Base-by-base conservation (phyloP, 2,329 filamentous ascomycete genomes). In the Rhexocercosporidium sp. region DNA sequence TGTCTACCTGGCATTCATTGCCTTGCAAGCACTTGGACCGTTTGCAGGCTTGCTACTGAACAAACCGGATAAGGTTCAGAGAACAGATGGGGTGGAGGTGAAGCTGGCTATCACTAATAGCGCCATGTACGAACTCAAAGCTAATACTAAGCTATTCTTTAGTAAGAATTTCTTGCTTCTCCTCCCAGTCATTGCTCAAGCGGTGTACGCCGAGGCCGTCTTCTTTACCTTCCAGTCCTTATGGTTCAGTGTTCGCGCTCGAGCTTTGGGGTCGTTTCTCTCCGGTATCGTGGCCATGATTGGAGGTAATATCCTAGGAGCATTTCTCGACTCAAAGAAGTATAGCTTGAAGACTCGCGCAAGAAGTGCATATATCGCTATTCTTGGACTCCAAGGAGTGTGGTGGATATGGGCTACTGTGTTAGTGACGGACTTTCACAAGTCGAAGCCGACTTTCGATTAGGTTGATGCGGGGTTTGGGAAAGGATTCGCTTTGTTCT, bases 391-490 rank as follows among this genome's bases (percentile, higher is more conserved):
- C 0, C 89, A 92, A 72, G 90, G 90, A 0, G 89, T 81, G 0
- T 92, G 89, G 85, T 93, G 91, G 90, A 81, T 87, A 3, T 93
- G 91, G 90, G 86, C 85, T 0, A 91, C 90, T 0, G 78, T 93
- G 1, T 77, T 91, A 2, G 88, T 88, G 0, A 88, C 89, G 0
- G 81, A 85, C 34, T 93, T 88, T 76, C 81, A 82, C 18, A 77
- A 79, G 12, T 85, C 84, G 0, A 79, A 81, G 20, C 90, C 90
- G 0, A 85, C 83, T 0, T 90, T 87, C 71, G 91, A 93, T 76
- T 93, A 91, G 91, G 73, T 75, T 0, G 84, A 84, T 69, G 69
- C 79, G 0, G 89, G 88, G 0, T 93, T 93, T 64, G 90, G 90
- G 0, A 82, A 82, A 46, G 88, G 84, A 0, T 93, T 93, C 71